Percentiles rank a stretch among this genome's conserved stretches.
phyloP scores from a whole-genome alignment of 192 early-diverging fungal species.

The Glomus cerebriforme region DNA sequence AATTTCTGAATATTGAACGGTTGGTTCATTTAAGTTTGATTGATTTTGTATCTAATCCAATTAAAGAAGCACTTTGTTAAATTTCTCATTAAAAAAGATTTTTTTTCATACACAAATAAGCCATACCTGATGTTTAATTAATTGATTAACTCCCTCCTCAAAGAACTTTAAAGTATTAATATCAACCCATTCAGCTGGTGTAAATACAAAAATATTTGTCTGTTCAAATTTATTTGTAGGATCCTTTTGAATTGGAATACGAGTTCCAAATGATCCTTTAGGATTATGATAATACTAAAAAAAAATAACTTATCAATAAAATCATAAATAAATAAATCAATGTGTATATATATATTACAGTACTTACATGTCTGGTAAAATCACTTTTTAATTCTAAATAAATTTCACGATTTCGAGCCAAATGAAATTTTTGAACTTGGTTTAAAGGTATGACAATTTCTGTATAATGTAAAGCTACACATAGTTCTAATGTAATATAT shows the following conservation, averaged over 20 bases:
- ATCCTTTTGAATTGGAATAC: neutral
- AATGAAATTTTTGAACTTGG: neutral
- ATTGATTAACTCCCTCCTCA: neutral
- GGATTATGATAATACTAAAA: neutral
- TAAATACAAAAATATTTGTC: neutral
- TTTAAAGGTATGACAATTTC: constrained; percentile 9
- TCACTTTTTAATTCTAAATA: constrained; percentile 3
- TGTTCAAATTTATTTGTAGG: neutral
- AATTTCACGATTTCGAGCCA: neutral
- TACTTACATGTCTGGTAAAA: neutral
- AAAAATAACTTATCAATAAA: neutral
- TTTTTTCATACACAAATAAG: neutral
- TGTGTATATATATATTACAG: neutral
- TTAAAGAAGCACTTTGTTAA: neutral
- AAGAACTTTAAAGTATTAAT: constrained; percentile 19
- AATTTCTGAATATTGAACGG: neutral
- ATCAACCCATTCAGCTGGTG: neutral
- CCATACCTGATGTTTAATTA: neutral
- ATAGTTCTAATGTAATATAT: constrained; percentile 6
- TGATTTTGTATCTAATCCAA: neutral
- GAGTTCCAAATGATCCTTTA: neutral
- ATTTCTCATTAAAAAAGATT: neutral
- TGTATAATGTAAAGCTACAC: neutral
- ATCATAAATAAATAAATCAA: neutral
- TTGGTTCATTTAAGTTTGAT: neutral